Percentiles rank a stretch among this genome's conserved stretches.
Evolutionary conservation across 23 red algal species (phyloP).

Genomic region (Gracilaria caudata): DNA sequence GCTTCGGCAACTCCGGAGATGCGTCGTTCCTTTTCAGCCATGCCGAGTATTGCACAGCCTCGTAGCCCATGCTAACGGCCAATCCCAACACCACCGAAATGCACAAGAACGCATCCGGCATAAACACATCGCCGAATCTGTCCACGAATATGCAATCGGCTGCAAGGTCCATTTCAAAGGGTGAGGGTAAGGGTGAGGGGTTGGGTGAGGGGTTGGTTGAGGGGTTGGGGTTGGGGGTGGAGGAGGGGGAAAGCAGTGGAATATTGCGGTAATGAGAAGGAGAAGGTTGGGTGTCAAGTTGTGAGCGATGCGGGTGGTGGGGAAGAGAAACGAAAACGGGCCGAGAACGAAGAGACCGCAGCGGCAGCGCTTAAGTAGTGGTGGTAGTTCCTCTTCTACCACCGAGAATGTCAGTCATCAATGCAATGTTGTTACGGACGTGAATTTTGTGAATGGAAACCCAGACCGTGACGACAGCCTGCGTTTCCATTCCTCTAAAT

Average conservation of each 20-base stretch:
- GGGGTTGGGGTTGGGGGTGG: too few relatives aligned
- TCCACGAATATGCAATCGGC: background rate
- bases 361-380: background rate
- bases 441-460: too few relatives aligned
- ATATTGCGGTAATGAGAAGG: too few relatives aligned
- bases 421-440: too few relatives aligned
- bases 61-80: background rate
- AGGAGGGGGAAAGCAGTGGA: background rate
- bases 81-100: background rate
- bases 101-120: background rate
- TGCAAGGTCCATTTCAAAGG: background rate
- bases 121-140: background rate
- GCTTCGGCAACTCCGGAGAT: too few relatives aligned
- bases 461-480: too few relatives aligned
- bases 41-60: background rate
- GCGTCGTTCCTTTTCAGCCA: background rate
- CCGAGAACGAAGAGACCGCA: background rate
- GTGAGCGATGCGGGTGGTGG: background rate
- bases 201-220: background rate
- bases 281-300: background rate
- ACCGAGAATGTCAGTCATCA: too few relatives aligned
- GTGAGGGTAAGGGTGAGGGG: background rate
- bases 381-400: too few relatives aligned
- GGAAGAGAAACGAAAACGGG: background rate
- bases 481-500: too few relatives aligned